Evolutionary conservation across 1,139 yeast genomes (phyloP), one percentile per base, ranked within the genome.

Genomic region (Tardiomyces blankii): DNA sequence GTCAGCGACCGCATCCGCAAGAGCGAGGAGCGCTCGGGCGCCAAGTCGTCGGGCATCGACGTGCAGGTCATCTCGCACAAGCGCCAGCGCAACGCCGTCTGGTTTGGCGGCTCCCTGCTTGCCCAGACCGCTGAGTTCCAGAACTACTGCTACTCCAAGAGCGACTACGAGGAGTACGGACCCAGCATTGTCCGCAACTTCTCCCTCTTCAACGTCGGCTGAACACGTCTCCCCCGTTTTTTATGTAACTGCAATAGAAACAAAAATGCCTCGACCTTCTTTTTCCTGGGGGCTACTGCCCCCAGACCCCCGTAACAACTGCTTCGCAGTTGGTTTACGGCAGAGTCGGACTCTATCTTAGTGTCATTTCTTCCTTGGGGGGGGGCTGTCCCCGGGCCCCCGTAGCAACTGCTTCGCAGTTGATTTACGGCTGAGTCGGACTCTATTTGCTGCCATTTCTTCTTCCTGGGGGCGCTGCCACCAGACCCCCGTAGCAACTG

Each of bases 91-190:
- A 87, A 91, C 61, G 99, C 99, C 8, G 99, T 93, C 49, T 93
- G 98, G 98, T 93, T 89, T 64, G 99, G 99, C 56, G 99, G 98
- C 53, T 85, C 96, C 18, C 72, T 93, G 57, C 75, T 93, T 62
- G 97, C 99, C 1, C 97, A 89, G 68, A 93, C 99, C 18, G 80
- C 95, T 14, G 98, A 91, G 67, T 91, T 91, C 70, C 87, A 84
- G 69, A 81, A 95, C 64, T 88, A 88, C 68, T 91, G 98, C 65
- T 93, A 89, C 72, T 89, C 98, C 43, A 93, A 91, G 72, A 82
- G 83, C 63, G 98, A 91, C 63, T 93, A 93, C 66, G 98, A 91
- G 60, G 99, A 93, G 69, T 82, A 83, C 62, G 99, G 99, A 27
- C 98, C 98, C 50, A 84, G 85, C 60, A 91, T 93, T 61, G 98